Base-by-base conservation (phyloP, 257 asterid species). In the Solanum pennellii region DNA sequence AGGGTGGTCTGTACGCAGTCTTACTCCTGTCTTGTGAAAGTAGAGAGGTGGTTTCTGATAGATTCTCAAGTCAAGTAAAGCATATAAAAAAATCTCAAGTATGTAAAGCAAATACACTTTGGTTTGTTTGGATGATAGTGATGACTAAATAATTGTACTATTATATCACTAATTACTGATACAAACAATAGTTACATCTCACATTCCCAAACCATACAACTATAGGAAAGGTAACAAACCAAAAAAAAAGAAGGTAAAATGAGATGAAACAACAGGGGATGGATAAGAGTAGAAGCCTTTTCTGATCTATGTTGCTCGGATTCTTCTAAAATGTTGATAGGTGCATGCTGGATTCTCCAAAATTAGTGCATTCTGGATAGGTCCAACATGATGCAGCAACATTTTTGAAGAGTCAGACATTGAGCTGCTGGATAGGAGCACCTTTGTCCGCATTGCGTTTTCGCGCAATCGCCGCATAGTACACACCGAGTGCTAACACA, bases 401-500 rank as follows among this genome's bases (percentile, higher is more conserved):
- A 73, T 20, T 37, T 74, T 74, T 37, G 82, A 42, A 37, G 29
- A 37, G 31, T 91, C 76, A 92, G 69, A 85, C 93, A 6, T 84
- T 87, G 65, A 89, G 86, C 39, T 83, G 86, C 39, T 83, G 85
- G 31, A 71, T 73, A 86, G 90, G 85, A 82, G 56, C 84, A 42
- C 88, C 71, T 45, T 62, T 71, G 44, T 29, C 56, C 85, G 44
- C 35, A 74, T 88, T 72, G 91, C 85, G 31, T 85, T 86, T 74
- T 21, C 88, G 88, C 23, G 66, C 85, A 66, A 65, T 33, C 33
- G 83, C 86, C 12, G 88, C 86, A 62, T 88, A 87, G 89, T 71
- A 91, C 83, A 82, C 86, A n/a, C 89, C 88, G 75, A 89, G n/a
- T 21, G 90, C 92, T 31, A 90, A 47, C 45, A 90, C 73, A 44